Evolutionary conservation across 2,329 filamentous ascomycete species (phyloP).

Genomic region (Epichloe hybrida): DNA sequence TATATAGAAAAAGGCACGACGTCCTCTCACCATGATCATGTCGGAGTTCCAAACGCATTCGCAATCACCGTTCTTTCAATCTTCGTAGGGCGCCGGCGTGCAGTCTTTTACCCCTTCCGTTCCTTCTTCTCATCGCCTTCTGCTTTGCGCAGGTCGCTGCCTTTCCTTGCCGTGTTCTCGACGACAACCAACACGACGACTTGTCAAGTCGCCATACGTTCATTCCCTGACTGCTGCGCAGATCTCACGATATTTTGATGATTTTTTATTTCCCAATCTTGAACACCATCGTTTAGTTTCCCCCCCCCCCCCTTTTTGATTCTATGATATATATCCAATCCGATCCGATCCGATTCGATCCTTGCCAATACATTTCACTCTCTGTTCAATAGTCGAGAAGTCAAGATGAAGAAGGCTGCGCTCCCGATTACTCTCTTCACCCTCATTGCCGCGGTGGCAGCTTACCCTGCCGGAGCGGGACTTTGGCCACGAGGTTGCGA

Average conservation of each 20-base stretch:
- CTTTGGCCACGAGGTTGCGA: not conserved
- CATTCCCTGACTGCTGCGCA: not conserved
- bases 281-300: not conserved
- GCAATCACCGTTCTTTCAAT: too few relatives aligned
- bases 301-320: not conserved
- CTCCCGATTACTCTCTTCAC: not conserved
- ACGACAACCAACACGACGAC: not conserved
- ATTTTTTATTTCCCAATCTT: not conserved
- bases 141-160: not conserved
- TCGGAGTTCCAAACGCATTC: too few relatives aligned
- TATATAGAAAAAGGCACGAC: too few relatives aligned
- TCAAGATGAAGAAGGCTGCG: not conserved
- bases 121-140: not conserved
- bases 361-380: not conserved
- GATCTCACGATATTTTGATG: not conserved
- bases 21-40: too few relatives aligned
- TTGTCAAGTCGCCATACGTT: not conserved
- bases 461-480: not conserved
- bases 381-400: not conserved
- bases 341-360: not conserved
- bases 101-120: too few relatives aligned
- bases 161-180: not conserved
- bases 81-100: too few relatives aligned
- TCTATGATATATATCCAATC: not conserved
- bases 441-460: not conserved